Percentiles rank a stretch among this genome's conserved stretches.
Evolutionary conservation across 345 rosid genomes (phyloP).

Genomic region (Rhodamnia argentea): DNA sequence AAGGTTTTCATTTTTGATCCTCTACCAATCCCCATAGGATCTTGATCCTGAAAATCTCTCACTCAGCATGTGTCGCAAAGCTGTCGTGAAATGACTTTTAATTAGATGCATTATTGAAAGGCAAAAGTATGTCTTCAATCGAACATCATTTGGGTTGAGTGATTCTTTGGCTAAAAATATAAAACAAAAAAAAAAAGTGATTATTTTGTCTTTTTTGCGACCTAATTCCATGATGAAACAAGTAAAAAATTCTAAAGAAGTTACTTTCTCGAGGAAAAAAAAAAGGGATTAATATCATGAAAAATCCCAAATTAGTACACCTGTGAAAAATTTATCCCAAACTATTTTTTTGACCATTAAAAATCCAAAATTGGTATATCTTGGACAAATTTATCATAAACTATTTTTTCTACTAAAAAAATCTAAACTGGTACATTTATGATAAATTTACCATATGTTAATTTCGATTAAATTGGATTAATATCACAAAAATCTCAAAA

Average conservation of each 20-base stretch:
- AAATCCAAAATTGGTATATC: no score
- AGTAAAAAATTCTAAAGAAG: not conserved
- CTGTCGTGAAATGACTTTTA: not conserved
- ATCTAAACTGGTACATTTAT: no score
- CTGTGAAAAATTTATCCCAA: no score
- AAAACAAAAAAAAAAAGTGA: no score
- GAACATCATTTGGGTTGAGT: not conserved
- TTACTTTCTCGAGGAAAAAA: not conserved
- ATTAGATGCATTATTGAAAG: not conserved
- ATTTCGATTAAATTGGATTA: no score
- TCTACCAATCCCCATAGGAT: not conserved
- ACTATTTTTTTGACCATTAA: no score
- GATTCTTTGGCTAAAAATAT: not conserved
- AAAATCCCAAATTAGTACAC: no score
- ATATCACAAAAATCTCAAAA: no score
- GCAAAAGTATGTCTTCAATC: not conserved
- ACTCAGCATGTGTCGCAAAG: rapidly evolving
- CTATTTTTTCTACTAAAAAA: no score
- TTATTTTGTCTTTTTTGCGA: not conserved
- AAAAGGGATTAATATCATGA: no score
- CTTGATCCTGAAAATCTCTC: rapidly evolving
- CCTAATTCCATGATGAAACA: not conserved
- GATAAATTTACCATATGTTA: no score
- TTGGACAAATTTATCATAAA: no score
- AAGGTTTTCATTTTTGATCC: rapidly evolving